Evolutionary conservation across 805 yeast species (phyloP).

Genomic region (Hyphopichia homilentoma): DNA sequence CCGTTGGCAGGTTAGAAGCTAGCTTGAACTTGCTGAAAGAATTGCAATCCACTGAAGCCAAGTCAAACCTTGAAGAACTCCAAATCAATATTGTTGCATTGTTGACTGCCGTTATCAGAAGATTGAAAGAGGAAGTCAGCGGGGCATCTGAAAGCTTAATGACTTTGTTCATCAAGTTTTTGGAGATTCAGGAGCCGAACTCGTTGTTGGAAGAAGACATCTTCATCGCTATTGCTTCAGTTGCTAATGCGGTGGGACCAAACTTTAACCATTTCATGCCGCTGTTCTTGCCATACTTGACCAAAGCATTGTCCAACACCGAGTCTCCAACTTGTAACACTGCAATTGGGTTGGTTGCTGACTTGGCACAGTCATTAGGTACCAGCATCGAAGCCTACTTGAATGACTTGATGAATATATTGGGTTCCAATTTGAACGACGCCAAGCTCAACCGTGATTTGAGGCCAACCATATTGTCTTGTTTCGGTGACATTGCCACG

Average conservation of each 20-base stretch:
- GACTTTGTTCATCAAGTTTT: constrained; percentile 73
- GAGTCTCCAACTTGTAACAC: constrained; percentile 83
- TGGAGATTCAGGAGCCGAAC: constrained; percentile 52
- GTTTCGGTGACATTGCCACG: constrained; percentile 94
- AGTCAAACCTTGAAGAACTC: constrained; percentile 77
- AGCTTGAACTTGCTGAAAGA: constrained; percentile 49
- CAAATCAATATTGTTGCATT: constrained; percentile 79
- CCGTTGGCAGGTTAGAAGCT: constrained; percentile 65
- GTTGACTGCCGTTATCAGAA: constrained; percentile 78
- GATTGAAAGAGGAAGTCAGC: constrained; percentile 63
- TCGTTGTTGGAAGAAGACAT: constrained; percentile 91
- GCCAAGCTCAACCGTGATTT: constrained; percentile 71
- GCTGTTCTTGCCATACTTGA: constrained; percentile 78
- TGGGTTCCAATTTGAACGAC: constrained; percentile 70
- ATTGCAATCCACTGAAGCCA: constrained; percentile 57
- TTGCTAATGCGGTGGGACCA: constrained; percentile 75
- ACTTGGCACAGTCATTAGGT: constrained; percentile 86
- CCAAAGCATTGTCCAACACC: constrained; percentile 73
- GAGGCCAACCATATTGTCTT: constrained; percentile 83
- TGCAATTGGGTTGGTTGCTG: constrained; percentile 94
- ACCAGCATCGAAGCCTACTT: constrained; percentile 68
- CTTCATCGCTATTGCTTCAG: constrained; percentile 85
- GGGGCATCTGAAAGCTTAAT: constrained; percentile 79
- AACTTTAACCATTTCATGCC: constrained; percentile 74
- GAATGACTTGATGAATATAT: constrained; percentile 75